phyloP scores from a whole-genome alignment of 176 grass and related monocot species.

The Alopecurus myosuroides region DNA sequence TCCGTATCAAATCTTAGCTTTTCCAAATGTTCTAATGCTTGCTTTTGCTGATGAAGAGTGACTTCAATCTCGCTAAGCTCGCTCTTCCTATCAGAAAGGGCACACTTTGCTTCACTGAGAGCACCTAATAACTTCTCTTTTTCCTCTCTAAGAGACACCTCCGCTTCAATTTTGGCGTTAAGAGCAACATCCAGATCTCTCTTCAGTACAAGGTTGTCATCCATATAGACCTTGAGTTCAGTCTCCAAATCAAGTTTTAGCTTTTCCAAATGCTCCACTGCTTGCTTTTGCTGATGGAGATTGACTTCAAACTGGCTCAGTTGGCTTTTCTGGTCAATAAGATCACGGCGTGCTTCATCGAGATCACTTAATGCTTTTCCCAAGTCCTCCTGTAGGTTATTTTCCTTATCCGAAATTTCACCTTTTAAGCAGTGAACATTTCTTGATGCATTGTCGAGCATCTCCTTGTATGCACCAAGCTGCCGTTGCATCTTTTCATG shows the following conservation, averaged over 20 bases:
- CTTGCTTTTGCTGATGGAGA: constrained; percentile 35
- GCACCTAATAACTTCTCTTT: constrained; percentile 23
- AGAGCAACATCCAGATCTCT: constrained; percentile 34
- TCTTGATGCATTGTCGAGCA: constrained; percentile 40
- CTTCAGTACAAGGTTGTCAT: constrained; percentile 22
- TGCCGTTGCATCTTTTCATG: constrained; percentile 35
- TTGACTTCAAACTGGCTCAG: constrained; percentile 30
- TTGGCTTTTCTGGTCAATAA: constrained; percentile 35
- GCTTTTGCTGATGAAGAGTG: constrained; percentile 23
- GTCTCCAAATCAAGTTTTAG: constrained; percentile 29
- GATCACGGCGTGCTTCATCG: constrained; percentile 42
- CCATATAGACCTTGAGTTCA: constrained; percentile 36
- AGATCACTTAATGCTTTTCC: constrained; percentile 34
- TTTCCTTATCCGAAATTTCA: constrained; percentile 54
- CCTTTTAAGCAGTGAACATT: constrained; percentile 50
- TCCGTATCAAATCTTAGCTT: constrained; percentile 28
- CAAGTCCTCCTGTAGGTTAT: constrained; percentile 35
- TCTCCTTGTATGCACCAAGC: constrained; percentile 52
- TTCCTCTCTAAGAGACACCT: constrained; percentile 32
- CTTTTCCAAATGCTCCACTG: constrained; percentile 38
- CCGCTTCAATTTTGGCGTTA: constrained; percentile 28
- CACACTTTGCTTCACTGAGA: constrained; percentile 24
- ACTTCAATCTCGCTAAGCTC: constrained; percentile 18
- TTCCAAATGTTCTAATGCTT: constrained; percentile 33
- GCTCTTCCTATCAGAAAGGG: constrained; percentile 20